Conservation (phyloP, 208 protist genomes). For the Spongospora subterranea region DNA sequence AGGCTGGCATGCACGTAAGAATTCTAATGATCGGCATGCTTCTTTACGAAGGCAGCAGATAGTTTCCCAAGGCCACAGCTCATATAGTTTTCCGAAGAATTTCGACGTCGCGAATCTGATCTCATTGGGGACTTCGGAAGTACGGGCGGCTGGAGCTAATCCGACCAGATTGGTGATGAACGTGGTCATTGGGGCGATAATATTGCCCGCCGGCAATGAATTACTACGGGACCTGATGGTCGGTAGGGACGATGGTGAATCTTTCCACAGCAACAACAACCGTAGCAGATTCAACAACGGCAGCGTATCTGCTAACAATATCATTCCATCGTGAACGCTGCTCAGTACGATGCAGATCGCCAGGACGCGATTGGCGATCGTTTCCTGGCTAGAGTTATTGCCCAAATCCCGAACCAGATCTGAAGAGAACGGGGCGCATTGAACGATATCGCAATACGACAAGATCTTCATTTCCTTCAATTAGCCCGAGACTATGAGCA, state of each 20-base stretch:
- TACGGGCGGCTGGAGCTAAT: background rate
- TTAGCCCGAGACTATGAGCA: background rate
- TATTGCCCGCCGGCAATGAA: background rate
- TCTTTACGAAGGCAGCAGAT: constrained; percentile 22
- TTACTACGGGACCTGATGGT: background rate
- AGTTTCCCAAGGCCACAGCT: constrained; percentile 11
- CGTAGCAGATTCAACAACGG: background rate
- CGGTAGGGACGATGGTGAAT: background rate
- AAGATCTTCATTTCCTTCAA: background rate
- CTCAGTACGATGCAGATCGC: too few species aligned
- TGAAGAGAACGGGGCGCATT: too few species aligned
- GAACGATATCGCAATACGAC: background rate
- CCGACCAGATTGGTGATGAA: background rate
- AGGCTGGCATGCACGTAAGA: background rate
- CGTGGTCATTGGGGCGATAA: background rate
- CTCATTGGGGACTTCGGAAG: background rate
- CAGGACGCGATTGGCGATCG: too few species aligned
- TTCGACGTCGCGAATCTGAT: background rate
- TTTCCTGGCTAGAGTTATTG: too few species aligned
- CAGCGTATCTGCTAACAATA: too few species aligned
- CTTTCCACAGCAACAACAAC: background rate
- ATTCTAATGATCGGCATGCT: background rate
- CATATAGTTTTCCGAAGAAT: background rate
- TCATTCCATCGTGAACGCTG: too few species aligned
- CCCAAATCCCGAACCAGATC: too few species aligned